Percentiles rank a stretch among this genome's conserved stretches.
phyloP scores from a whole-genome alignment of 352 stramenopile genomes.

The Phytophthora podocarpi region DNA sequence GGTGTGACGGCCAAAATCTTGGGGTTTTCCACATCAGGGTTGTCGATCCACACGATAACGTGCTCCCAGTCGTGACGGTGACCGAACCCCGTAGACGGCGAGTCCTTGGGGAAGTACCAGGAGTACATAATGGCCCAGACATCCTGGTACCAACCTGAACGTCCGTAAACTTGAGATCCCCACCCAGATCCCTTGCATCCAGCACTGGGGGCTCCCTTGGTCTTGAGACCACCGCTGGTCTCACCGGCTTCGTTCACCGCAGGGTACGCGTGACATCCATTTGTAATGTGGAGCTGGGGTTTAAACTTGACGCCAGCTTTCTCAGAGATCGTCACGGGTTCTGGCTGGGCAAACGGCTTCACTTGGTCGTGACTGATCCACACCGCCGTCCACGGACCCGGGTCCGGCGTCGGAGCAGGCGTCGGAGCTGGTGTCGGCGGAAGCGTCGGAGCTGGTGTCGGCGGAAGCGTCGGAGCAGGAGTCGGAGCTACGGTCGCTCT shows the following conservation, averaged over 20 bases:
- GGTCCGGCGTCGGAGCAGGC: neutral
- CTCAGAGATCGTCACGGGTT: slow-evolving; percentile 14
- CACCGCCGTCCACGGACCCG: slow-evolving; percentile 6
- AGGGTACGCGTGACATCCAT: slow-evolving; percentile 27
- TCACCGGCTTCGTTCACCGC: slow-evolving; percentile 11
- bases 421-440: slow-evolving; percentile 4
- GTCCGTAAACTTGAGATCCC: slow-evolving; percentile 26
- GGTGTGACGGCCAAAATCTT: slow-evolving; percentile 15
- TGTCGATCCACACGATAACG: slow-evolving; percentile 27
- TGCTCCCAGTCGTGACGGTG: slow-evolving; percentile 30
- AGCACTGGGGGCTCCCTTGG: neutral
- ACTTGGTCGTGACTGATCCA: slow-evolving; percentile 23
- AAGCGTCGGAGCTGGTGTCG: neutral
- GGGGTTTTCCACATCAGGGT: slow-evolving; percentile 7
- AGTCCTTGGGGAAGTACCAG: slow-evolving; percentile 27
- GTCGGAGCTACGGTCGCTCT: slow-evolving; percentile 8
- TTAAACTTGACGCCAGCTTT: slow-evolving; percentile 21
- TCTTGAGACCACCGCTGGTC: slow-evolving; percentile 11
- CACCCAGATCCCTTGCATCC: slow-evolving; percentile 11
- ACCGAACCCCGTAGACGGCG: neutral
- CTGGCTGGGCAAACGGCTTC: slow-evolving; percentile 14
- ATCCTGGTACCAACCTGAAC: neutral
- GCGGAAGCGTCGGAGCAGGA: neutral
- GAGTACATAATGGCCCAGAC: slow-evolving; percentile 24
- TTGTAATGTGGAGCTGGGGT: slow-evolving; percentile 13